Evolutionary conservation across 192 early-diverging fungal species (phyloP), one percentile per base, ranked within the genome.

Genomic region (Chytriomyces sp.): DNA sequence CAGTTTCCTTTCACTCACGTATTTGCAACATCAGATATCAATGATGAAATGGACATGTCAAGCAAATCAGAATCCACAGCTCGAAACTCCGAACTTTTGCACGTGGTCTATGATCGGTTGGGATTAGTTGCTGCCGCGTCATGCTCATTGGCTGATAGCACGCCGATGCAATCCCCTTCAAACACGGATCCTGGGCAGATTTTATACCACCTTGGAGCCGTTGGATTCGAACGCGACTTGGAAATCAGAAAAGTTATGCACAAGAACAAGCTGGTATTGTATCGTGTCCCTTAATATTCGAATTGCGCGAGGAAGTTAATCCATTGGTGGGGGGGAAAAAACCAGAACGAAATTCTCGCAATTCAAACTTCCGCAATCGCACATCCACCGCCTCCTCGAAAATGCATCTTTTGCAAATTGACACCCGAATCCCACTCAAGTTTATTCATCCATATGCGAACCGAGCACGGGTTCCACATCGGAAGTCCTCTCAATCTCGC

Each of bases 391-490:
- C 64, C 80, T 50, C 87, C 91, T 49, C 85, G 91, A 76, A 95
- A 96, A 75, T 97, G 96, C 81, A 82, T 97, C n/a, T 97, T 97
- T 83, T 97, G 96, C 88, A 95, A 93, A 79, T 89, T 91, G 61
- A 76, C 90, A 11, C 92, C 91, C 71, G 88, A 90, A 5, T 90
- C 87, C 79, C 92, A 93, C 74, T 73, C 88, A 2, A 74, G 83
- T 0, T 82, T 96, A 18, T 97, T 96, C 86, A 88, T 89, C 72
- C 96, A 97, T 78, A 95, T 94, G 90, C 95, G 93, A 77, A 80
- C 79, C 35, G 95, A 95, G 79, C 96, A 97, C 86, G 92, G 92
- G 78, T 97, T 97, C 80, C 62, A 65, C 50, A 18, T 62, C 10
- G 73, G 73, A 44, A 75, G 44, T n/a, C 73, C 73, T 16, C 61